Evolutionary conservation across 139 green algal genomes (phyloP), one percentile per base, ranked within the genome.

Genomic region (Nannochloris sp.): DNA sequence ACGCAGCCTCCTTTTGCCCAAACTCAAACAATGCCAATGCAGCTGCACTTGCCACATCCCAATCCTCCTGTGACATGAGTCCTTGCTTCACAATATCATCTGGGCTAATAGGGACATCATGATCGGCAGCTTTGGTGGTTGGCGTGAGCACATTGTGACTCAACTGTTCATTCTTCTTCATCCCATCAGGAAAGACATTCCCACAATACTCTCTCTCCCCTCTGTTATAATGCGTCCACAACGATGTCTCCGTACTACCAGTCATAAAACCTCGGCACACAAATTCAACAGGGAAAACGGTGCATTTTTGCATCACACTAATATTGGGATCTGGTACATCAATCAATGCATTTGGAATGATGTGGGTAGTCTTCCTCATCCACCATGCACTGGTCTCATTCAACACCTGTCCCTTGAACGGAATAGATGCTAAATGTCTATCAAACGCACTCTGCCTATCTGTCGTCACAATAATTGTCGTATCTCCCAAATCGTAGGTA

Each of bases 211-310:
- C 29, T 2, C 93, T 82, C 43, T 72, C 76, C 6, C 92, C 92
- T 5, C 61, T 70, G 16, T 81, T 90, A 77, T 99, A 99, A 70
- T 96, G 84, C 16, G 93, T 99, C 93, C 93, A 98, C 37, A 99
- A 73, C 4, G 88, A 97, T 25, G 93, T 99, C 67, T 88, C 84
- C 5, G 93, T 99, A 71, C 75, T 90, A 62, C 92, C 91, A 48
- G 93, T 99, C 74, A 99, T 85, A 83, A 88, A 99, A 31, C 90
- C 93, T 3, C 93, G 66, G 15, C 93, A 86, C 31, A 98, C 92
- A 79, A 97, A 96, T 81, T 99, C 93, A 8, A 99, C 87, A 0
- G 93, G 93, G 69, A 99, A 97, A 4, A 98, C 90, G 1, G 44
- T 62, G 78, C 89, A 96, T 70, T 95, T 95, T 29, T 74, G 68